A percentile compares a stretch with the other conserved stretches of the same genome.
Evolutionary conservation across 2,329 filamentous ascomycete genomes (phyloP).

Genomic region (Cytospora mali): DNA sequence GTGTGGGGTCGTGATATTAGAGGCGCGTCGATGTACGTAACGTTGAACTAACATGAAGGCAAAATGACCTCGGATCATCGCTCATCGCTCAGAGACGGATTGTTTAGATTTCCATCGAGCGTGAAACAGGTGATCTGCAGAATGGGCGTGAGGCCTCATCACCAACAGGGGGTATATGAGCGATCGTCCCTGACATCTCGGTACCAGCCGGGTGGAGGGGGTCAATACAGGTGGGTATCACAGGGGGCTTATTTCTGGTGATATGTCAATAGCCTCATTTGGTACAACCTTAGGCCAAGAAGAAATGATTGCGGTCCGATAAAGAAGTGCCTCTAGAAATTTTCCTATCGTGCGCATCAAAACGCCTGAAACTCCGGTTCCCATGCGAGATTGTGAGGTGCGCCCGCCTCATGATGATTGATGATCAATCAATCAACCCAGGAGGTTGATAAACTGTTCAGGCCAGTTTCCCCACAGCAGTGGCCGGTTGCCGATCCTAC

Average conservation of each 20-base stretch:
- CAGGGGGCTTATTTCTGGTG: background rate
- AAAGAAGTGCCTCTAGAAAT: background rate
- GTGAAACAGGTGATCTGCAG: background rate
- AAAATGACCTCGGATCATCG: no score
- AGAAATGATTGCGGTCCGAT: background rate
- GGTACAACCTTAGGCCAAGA: background rate
- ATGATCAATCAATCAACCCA: constrained; percentile 51
- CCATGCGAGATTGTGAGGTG: background rate
- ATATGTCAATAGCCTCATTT: background rate
- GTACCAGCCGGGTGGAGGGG: background rate
- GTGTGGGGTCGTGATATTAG: background rate
- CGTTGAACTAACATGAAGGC: no score
- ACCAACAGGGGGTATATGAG: background rate
- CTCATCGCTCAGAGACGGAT: background rate
- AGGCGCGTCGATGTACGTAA: no score
- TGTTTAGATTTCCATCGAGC: background rate
- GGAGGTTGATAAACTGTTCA: constrained; percentile 77
- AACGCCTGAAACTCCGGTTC: background rate
- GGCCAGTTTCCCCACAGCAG: constrained; percentile 87
- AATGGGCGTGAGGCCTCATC: background rate
- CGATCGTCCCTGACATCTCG: background rate
- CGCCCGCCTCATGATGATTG: background rate
- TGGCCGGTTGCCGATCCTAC: constrained; percentile 76
- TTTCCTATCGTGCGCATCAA: background rate
- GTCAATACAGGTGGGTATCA: background rate